phyloP scores from a whole-genome alignment of 257 asterid species.

The Nicotiana otophora region DNA sequence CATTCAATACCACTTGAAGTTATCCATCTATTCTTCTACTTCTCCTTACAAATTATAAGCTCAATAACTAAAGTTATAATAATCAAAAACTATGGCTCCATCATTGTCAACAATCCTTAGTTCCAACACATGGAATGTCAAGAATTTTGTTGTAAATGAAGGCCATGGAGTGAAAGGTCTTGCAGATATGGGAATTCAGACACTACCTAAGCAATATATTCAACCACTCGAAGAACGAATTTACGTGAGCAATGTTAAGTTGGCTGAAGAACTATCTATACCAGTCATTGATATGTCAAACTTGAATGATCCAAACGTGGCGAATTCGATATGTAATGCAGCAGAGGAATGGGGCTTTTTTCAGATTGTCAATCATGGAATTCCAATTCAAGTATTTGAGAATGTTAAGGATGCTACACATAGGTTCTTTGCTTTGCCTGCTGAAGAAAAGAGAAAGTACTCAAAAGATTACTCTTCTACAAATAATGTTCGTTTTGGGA shows the following conservation, averaged over 20 bases:
- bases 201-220: constrained; percentile 35
- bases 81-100: constrained; percentile 10
- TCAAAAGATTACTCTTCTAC: constrained; percentile 42
- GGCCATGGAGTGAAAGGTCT: constrained; percentile 55
- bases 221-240: constrained; percentile 36
- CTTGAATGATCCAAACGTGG: constrained; percentile 27
- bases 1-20: not conserved
- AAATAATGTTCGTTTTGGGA: constrained; percentile 35
- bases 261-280: constrained; percentile 26
- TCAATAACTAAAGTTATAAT: not conserved
- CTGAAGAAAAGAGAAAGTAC: constrained; percentile 40
- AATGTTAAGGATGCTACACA: constrained; percentile 33
- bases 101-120: constrained; percentile 16
- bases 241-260: constrained; percentile 5
- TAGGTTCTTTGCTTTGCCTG: constrained; percentile 40
- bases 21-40: not conserved
- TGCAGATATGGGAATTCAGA: constrained; percentile 27
- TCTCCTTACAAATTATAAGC: not conserved
- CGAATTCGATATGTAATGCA: constrained; percentile 34
- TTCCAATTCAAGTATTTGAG: constrained; percentile 42
- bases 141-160: constrained; percentile 30
- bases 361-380: constrained; percentile 49
- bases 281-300: constrained; percentile 45
- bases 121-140: constrained; percentile 15
- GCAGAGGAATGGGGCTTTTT: constrained; percentile 51